Evolutionary conservation across 306 rosid species (phyloP).

Genomic region (Aeschynomene evenia): DNA sequence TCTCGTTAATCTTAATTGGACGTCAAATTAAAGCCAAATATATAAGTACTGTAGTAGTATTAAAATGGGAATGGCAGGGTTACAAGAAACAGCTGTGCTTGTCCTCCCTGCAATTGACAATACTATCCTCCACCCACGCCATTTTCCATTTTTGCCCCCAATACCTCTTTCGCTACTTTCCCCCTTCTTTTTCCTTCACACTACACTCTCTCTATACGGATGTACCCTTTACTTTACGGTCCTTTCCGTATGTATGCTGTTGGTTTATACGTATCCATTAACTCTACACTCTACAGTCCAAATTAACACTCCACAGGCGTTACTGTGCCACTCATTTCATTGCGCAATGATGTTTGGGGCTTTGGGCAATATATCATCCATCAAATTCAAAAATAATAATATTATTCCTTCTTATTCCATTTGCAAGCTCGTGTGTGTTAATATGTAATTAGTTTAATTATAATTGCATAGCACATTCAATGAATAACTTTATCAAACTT

Average conservation of each 20-base stretch:
- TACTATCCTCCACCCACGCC: neutral
- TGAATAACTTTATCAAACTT: too few species aligned
- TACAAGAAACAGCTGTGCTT: conserved; percentile 37
- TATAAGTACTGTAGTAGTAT: neutral
- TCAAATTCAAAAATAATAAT: too few species aligned
- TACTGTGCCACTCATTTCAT: neutral
- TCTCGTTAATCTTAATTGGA: neutral
- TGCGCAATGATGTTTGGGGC: too few species aligned
- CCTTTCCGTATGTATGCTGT: neutral
- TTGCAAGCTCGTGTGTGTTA: too few species aligned
- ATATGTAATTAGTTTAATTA: too few species aligned
- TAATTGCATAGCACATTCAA: too few species aligned
- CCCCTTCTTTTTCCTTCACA: neutral
- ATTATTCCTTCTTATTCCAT: too few species aligned
- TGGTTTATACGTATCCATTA: neutral
- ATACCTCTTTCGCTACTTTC: neutral
- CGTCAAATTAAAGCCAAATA: neutral
- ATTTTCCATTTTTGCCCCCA: neutral
- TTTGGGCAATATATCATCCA: too few species aligned
- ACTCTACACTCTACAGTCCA: neutral
- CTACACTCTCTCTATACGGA: neutral
- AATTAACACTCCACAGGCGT: neutral
- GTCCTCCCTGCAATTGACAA: conserved; percentile 34
- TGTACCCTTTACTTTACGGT: neutral
- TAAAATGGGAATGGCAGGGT: neutral